These are phyloP conservation scores for Melampsora larici-populina DNA, from an alignment of 1,284 basidiomycete species.

Conservation along the genomic window DNA sequence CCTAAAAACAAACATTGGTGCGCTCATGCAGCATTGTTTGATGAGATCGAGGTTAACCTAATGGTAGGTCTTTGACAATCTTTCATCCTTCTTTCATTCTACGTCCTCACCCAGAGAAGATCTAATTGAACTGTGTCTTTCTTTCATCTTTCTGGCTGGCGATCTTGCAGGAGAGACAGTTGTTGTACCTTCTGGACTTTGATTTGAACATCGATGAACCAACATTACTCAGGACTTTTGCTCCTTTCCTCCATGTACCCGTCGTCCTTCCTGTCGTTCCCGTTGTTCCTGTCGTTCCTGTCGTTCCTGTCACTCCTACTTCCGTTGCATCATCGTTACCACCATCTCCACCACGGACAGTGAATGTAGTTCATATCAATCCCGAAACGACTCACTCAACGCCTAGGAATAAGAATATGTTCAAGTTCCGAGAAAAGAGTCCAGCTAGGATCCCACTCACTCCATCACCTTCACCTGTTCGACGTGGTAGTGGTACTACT, in stretches of 20 bases:
- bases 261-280: not conserved
- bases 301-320: too few relatives aligned
- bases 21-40: slow-evolving; percentile 51
- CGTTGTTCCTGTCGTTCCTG: too few relatives aligned
- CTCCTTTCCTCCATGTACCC: slow-evolving; percentile 42
- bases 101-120: too few relatives aligned
- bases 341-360: not conserved
- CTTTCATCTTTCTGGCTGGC: slow-evolving; percentile 53
- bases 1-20: slow-evolving; percentile 90
- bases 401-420: slow-evolving; percentile 23
- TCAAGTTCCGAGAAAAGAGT: slow-evolving; percentile 19
- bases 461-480: slow-evolving; percentile 27
- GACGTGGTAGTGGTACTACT: slow-evolving; percentile 6
- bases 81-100: slow-evolving; percentile 46
- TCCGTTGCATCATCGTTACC: not conserved
- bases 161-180: slow-evolving; percentile 48
- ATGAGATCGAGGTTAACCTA: slow-evolving; percentile 34
- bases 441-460: slow-evolving; percentile 15
- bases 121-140: slow-evolving; percentile 67
- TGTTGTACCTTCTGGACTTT: slow-evolving; percentile 81
- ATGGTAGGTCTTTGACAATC: slow-evolving; percentile 9
- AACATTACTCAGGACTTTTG: slow-evolving; percentile 62
- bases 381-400: slow-evolving; percentile 28
- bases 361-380: too few relatives aligned
- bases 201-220: slow-evolving; percentile 78